Evolutionary conservation across 495 filamentous ascomycete species (phyloP), one percentile per base, ranked within the genome.

Genomic region (Xylaria sp.): DNA sequence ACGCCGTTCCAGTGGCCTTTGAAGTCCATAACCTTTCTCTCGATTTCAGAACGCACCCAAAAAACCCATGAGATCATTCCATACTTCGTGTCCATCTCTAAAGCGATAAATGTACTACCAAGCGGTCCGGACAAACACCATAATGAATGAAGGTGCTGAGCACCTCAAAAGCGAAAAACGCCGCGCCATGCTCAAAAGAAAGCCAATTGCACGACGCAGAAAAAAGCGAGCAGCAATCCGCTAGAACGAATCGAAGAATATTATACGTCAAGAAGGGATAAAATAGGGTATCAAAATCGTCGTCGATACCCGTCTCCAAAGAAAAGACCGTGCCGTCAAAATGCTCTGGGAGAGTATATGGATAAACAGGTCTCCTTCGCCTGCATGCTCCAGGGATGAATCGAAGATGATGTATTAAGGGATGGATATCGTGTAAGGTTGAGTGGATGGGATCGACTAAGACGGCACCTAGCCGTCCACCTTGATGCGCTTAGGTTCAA

Each of bases 401-500:
- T 29, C 33, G 14, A 68, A 68, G 52, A 12, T 43, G 29, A 52
- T 40, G 35, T 43, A 67, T 67, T 55, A 67, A 8, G 21, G 31
- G 43, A 52, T 40, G 41, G 31, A 33, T 2, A 35, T 31, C 4
- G 29, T 35, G 11, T 35, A 31, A 21, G 4, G 8, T 21, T 7
- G 44, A n/a, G 17, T 0, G 17, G 9, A 12, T 21, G 44, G 44
- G 3, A 48, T 48, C 44, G 1, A 19, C 52, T 17, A 40, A 24
- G 3, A n/a, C 29, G 58, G 24, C 48, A 35, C 55, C 46, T 75
- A 79, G 14, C 72, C 67, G 48, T 85, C 84, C 58, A 85, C 80
- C 70, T 79, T 82, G 37, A 83, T 75, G 50, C 83, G 77, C 74
- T 86, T 86, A 12, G 82, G 74, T 37, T 86, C 84, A 29, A 73